These are phyloP conservation scores for Takashimella koratensis DNA, from an alignment of 1,284 basidiomycete genomes.

Conservation along the genomic window DNA sequence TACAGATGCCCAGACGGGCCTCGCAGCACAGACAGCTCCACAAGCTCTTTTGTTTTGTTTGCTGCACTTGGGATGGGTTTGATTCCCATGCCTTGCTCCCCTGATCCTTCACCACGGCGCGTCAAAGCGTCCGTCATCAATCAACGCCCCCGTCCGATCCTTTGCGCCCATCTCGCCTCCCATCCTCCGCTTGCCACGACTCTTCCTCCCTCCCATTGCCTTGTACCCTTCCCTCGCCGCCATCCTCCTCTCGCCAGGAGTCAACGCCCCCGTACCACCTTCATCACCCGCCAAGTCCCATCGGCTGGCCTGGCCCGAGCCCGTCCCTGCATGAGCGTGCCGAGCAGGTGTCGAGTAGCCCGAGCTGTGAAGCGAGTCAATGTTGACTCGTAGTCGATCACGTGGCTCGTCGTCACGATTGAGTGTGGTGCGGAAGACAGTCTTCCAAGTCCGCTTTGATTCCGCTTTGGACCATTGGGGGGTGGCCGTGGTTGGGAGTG, in stretches of 20 bases:
- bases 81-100: no score
- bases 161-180: conserved; percentile 40
- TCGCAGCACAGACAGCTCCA: no score
- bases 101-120: conserved; percentile 41
- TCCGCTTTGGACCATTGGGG: conserved; percentile 51
- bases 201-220: conserved; percentile 77
- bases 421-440: conserved; percentile 36
- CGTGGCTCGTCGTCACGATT: conserved; percentile 38
- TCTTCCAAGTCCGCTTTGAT: conserved; percentile 44
- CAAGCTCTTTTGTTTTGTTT: no score
- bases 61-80: no score
- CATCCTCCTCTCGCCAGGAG: conserved; percentile 61
- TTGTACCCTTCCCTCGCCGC: conserved; percentile 88
- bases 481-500: conserved; percentile 50
- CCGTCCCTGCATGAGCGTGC: conserved; percentile 38
- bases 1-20: no score
- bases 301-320: conserved; percentile 32
- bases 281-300: conserved; percentile 26
- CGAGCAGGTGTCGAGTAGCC: conserved; percentile 69
- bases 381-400: conserved; percentile 32
- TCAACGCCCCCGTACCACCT: conserved; percentile 48
- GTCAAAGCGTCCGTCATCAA: conserved; percentile 42
- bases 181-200: conserved; percentile 57
- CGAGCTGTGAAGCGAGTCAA: conserved; percentile 50
- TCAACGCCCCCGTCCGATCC: conserved; percentile 38